Evolutionary conservation across 306 rosid species (phyloP).

Genomic region (Cucumis sativus): DNA sequence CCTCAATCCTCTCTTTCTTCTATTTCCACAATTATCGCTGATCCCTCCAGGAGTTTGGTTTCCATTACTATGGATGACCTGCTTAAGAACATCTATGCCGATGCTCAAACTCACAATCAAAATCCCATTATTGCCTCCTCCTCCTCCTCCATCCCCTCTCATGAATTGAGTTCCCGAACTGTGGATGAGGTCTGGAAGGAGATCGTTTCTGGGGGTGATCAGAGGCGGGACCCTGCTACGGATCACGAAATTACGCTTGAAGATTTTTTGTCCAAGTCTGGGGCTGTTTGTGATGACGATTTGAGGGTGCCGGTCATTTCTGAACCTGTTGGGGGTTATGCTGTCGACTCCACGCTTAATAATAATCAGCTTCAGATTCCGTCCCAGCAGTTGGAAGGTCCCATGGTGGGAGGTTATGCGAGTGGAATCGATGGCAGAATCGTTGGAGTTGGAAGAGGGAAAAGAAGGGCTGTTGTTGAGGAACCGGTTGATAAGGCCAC

Average conservation of each 20-base stretch:
- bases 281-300: slow-evolving; percentile 45
- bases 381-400: slow-evolving; percentile 16
- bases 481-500: slow-evolving; percentile 66
- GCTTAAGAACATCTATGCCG: slow-evolving; percentile 41
- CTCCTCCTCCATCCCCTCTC: neutral
- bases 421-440: slow-evolving; percentile 22
- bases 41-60: slow-evolving; percentile 14
- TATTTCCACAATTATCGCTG: slow-evolving; percentile 37
- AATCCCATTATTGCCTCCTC: neutral
- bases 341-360: neutral
- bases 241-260: slow-evolving; percentile 41
- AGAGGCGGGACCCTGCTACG: neutral
- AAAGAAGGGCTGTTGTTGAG: slow-evolving; percentile 48
- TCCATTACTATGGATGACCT: slow-evolving; percentile 66
- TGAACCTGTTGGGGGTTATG: slow-evolving; percentile 15
- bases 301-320: slow-evolving; percentile 16
- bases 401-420: slow-evolving; percentile 19
- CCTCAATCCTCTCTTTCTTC: slow-evolving; percentile 55
- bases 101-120: neutral
- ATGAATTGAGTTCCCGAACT: slow-evolving; percentile 11
- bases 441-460: slow-evolving; percentile 29
- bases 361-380: slow-evolving; percentile 29
- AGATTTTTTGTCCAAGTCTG: slow-evolving; percentile 46
- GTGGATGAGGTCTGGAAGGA: slow-evolving; percentile 70
- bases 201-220: slow-evolving; percentile 20